A percentile compares a stretch with the other conserved stretches of the same genome.
These are phyloP conservation scores for Solanum aculeatissimum DNA, from an alignment of 305 asterid genomes.

Conservation along the genomic window DNA sequence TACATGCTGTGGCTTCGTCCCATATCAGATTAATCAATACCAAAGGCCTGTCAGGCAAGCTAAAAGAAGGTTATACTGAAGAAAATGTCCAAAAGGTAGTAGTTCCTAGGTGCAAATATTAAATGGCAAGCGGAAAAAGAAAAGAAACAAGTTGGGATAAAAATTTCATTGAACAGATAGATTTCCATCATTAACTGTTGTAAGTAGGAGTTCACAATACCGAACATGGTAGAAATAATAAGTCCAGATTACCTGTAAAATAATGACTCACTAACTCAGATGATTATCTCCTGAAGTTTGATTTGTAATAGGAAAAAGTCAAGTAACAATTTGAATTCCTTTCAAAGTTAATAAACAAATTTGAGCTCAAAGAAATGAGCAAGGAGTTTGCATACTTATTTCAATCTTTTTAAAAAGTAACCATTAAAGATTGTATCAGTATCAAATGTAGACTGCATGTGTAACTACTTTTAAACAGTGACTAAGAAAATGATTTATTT, in stretches of 20 bases:
- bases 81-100: not conserved
- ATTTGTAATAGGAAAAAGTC: not conserved
- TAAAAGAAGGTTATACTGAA: not conserved
- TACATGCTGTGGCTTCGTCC: not conserved
- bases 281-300: not conserved
- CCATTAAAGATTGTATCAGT: not conserved
- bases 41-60: not conserved
- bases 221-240: not conserved
- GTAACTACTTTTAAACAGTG: not conserved
- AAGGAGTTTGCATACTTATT: not conserved
- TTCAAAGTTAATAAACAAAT: not conserved
- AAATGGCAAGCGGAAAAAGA: not conserved
- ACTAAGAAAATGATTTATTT: not conserved
- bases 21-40: not conserved
- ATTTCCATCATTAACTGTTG: not conserved
- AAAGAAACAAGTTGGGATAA: not conserved
- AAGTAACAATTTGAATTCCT: not conserved
- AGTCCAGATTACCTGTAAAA: not conserved
- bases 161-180: not conserved
- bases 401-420: not conserved
- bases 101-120: not conserved
- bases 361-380: not conserved
- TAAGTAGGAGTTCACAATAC: not conserved
- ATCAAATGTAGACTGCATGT: not conserved
- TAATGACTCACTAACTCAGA: not conserved